Conservation (phyloP, 805 yeast genomes). For the Teunomyces barrocoloradensis region DNA sequence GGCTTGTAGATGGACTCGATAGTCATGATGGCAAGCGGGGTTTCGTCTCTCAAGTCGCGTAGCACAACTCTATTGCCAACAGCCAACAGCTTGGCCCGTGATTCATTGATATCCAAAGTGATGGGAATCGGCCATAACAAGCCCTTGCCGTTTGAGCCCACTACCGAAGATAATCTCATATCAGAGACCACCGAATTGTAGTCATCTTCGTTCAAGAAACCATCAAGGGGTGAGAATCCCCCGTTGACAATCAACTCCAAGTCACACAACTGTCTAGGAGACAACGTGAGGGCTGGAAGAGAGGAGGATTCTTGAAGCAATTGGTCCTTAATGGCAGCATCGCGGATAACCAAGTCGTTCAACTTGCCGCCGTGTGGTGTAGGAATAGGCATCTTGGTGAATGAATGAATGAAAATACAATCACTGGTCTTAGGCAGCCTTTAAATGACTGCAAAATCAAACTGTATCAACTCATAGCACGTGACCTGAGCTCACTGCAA, state of each 20-base stretch:
- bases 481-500: constrained; percentile 7
- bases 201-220: constrained; percentile 65
- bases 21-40: constrained; percentile 77
- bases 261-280: constrained; percentile 91
- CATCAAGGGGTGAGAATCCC: constrained; percentile 84
- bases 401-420: not conserved
- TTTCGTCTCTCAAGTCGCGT: constrained; percentile 78
- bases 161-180: constrained; percentile 60
- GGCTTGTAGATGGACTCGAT: constrained; percentile 79
- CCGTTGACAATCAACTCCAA: constrained; percentile 88
- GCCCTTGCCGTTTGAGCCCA: constrained; percentile 47
- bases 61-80: constrained; percentile 66
- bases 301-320: constrained; percentile 58
- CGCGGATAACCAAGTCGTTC: constrained; percentile 84
- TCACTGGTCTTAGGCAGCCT: no score
- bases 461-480: constrained; percentile 4
- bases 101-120: constrained; percentile 69
- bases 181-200: constrained; percentile 65
- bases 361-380: constrained; percentile 91
- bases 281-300: constrained; percentile 51
- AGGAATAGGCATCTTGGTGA: constrained; percentile 49
- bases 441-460: not conserved
- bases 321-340: constrained; percentile 54
- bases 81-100: constrained; percentile 43
- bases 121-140: constrained; percentile 91